Evolutionary conservation across 768 basidiomycete genomes (phyloP).

Genomic region (Tulasnella sp.): DNA sequence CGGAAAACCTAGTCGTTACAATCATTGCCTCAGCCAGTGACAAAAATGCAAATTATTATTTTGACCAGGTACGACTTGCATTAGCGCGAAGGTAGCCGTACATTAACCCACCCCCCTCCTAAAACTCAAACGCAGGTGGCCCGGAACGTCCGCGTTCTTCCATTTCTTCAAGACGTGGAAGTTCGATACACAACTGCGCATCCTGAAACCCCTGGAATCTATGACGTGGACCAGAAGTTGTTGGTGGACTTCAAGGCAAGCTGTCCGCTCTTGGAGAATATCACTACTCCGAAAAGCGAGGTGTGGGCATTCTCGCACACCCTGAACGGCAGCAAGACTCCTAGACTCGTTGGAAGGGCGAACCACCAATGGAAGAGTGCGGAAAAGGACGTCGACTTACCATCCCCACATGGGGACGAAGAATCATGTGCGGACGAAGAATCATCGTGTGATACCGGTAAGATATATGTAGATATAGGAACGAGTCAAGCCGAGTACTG

Average conservation of each 20-base stretch:
- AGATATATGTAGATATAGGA: too few species aligned
- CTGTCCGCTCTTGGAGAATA: neutral
- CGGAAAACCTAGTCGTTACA: neutral
- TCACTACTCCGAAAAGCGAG: neutral
- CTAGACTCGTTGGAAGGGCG: too few species aligned
- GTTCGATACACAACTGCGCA: neutral
- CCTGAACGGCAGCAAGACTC: too few species aligned
- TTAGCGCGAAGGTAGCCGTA: neutral
- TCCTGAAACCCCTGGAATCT: neutral
- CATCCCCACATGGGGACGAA: neutral
- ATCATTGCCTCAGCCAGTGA: neutral
- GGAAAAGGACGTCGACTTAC: neutral
- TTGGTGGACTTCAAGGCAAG: neutral
- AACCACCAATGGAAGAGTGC: too few species aligned
- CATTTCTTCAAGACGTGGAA: neutral
- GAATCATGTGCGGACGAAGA: too few species aligned
- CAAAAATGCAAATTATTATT: neutral
- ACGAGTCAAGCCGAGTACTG: too few species aligned
- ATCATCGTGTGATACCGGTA: too few species aligned
- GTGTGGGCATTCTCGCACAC: too few species aligned
- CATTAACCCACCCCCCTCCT: too few species aligned
- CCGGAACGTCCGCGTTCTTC: neutral
- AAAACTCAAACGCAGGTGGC: neutral
- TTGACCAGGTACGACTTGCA: neutral
- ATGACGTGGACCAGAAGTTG: neutral